Base-by-base conservation (phyloP, 129 eudicot genomes). In the Escallonia herrerae region DNA sequence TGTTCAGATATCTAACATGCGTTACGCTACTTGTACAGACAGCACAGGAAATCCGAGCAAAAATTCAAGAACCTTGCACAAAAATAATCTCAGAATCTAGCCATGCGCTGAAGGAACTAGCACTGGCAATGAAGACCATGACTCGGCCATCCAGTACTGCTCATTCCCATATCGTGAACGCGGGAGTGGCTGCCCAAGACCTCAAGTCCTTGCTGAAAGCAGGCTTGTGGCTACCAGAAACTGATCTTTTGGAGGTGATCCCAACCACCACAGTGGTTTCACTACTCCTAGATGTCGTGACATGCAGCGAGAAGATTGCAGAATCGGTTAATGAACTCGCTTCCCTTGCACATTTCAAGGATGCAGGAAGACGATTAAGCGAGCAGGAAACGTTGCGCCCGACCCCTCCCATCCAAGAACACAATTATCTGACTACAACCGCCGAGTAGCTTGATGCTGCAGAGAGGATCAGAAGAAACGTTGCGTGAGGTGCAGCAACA, bases 241-340 rank as follows among this genome's bases (percentile, higher is more conserved):
- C 38, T 22, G 44, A 81, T 40, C 50, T 72, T 6, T 50, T 68
- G 4, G 72, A 81, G 4, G n/a, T 72, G 13, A 53, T 67, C 1
- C 82, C 76, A 2, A 62, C 56, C 4, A 70, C 76, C 9, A 57
- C 82, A 39, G 76, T 76, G 38, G 79, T 82, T 5, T 81, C 86
- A 1, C 38, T 72, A 40, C 65, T 76, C 2, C 64, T 58, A 1
- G 82, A 76, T 10, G 52, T 73, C 39, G 73, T 76, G 2, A 12
- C 33, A n/a, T 60, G 66, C 48, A 50, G 59, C 3, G 79, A 72
- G 48, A 65, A 64, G 6, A 67, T 81, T 41, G 66, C 69, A 2
- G 79, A 58, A 6, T 66, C 69, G 4, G 61, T 81, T 7, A 11
- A 76, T 64, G 82, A 81, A 41, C 75, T 81, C 8, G 74, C 69